Evolutionary conservation across 768 basidiomycete species (phyloP).

Genomic region (Kwoniella dendrophila): DNA sequence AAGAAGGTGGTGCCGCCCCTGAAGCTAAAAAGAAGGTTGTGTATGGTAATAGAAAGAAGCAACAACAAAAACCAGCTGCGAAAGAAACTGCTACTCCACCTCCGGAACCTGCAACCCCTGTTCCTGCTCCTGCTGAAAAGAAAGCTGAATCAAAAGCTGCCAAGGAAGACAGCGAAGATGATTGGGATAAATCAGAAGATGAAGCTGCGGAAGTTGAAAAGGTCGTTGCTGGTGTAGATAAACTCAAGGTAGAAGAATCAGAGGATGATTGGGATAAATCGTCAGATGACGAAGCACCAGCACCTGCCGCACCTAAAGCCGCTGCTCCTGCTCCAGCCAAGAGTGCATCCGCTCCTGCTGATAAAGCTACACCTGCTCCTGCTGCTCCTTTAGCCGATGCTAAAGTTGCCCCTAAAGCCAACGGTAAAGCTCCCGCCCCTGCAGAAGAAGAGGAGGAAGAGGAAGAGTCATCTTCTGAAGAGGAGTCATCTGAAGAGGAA

Average conservation of each 20-base stretch:
- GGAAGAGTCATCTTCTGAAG: slow-evolving; percentile 54
- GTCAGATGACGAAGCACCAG: slow-evolving; percentile 46
- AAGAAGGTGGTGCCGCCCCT: slow-evolving; percentile 57
- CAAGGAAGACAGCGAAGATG: slow-evolving; percentile 57
- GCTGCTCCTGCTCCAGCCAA: slow-evolving; percentile 35
- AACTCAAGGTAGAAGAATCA: slow-evolving; percentile 52
- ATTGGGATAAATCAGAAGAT: slow-evolving; percentile 58
- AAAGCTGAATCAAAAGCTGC: slow-evolving; percentile 38
- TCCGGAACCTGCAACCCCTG: slow-evolving; percentile 38
- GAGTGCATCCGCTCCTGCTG: slow-evolving; percentile 18
- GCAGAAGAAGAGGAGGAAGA: slow-evolving; percentile 51
- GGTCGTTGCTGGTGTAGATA: slow-evolving; percentile 49
- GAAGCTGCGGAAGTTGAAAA: slow-evolving; percentile 55
- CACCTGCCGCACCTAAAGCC: slow-evolving; percentile 28
- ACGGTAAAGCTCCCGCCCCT: slow-evolving; percentile 25
- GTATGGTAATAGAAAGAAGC: slow-evolving; percentile 81
- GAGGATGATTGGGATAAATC: slow-evolving; percentile 57
- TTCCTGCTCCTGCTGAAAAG: slow-evolving; percentile 52
- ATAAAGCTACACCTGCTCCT: slow-evolving; percentile 28
- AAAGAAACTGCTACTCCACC: slow-evolving; percentile 35
- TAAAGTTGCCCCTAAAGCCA: no score
- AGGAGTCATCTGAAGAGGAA: slow-evolving; percentile 36
- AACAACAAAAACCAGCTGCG: slow-evolving; percentile 41
- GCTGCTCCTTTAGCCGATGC: slow-evolving; percentile 29
- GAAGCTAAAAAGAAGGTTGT: slow-evolving; percentile 61